Base-by-base conservation (phyloP, 768 basidiomycete genomes). In the Mycena vitilis region DNA sequence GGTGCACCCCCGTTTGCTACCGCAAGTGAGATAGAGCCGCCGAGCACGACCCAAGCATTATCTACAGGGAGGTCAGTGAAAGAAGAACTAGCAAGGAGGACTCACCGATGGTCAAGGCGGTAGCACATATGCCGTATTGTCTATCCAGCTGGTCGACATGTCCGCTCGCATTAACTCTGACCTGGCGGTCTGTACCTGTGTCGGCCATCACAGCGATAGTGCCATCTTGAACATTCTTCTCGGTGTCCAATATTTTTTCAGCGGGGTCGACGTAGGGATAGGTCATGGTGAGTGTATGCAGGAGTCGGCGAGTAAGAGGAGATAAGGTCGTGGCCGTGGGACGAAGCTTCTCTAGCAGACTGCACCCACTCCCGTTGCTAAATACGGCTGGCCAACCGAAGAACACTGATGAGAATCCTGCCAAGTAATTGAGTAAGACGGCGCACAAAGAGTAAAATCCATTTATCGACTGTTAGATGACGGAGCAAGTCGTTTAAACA, bases 91-190 rank as follows among this genome's bases (percentile, higher is more conserved):
- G n/a, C n/a, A 40, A 22, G 16, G 23, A n/a, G 38, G 51, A 63
- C 63, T 60, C 63, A 45, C 68, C 68, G 53, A 69, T 69, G 15
- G 68, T 69, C 51, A 69, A 45, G 40, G 68, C 63, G 40, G 68
- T 69, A 44, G 68, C 59, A 63, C 68, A 70, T 51, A 70, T 70
- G 53, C 69, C 47, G 34, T 70, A 70, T 47, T 70, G 69, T 44
- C 69, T 56, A 51, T 70, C 55, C 45, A 70, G 38, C 42, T 70
- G 60, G 54, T 70, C 69, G 22, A 70, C 55, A 47, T 70, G 69
- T 20, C 69, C 69, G 58, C 69, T 66, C 18, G 69, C 69, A n/a
- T 70, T 70, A 15, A 70, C 47, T 57, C 60, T 60, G 40, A 23
- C 60, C 42, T 18, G 40, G 40, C 51, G 4, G 8, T 30, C 30